phyloP scores from a whole-genome alignment of 371 early-diverging fungal genomes.

The Chytridiales sp. region DNA sequence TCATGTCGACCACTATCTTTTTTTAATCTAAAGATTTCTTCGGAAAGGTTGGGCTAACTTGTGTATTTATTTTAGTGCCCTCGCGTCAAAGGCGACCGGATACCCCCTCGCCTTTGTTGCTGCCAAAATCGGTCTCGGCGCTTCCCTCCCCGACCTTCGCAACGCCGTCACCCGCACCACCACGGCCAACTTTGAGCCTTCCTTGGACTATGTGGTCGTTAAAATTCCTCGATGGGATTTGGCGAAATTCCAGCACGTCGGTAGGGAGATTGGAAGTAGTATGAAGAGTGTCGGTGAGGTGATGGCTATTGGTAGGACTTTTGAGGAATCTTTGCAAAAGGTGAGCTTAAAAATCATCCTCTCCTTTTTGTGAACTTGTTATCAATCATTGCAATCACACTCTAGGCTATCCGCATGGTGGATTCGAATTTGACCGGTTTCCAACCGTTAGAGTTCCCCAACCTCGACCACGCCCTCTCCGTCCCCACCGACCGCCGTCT shows the following conservation, averaged over 20 bases:
- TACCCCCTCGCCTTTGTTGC: slow-evolving; percentile 95
- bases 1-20: slow-evolving; percentile 15
- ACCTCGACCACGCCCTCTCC: slow-evolving; percentile 70
- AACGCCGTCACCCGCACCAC: slow-evolving; percentile 90
- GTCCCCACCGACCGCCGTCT: slow-evolving; percentile 87
- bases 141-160: slow-evolving; percentile 77
- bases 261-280: slow-evolving; percentile 72
- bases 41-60: not conserved
- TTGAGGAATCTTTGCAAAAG: slow-evolving; percentile 92
- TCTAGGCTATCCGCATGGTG: slow-evolving; percentile 48
- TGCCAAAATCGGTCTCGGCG: slow-evolving; percentile 88
- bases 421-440: slow-evolving; percentile 51
- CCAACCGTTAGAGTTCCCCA: slow-evolving; percentile 45
- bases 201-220: slow-evolving; percentile 87
- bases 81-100: slow-evolving; percentile 94
- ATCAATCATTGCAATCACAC: not conserved
- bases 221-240: slow-evolving; percentile 98
- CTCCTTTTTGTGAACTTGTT: not conserved
- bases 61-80: slow-evolving; percentile 64
- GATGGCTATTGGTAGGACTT: slow-evolving; percentile 95
- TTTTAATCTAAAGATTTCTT: not conserved
- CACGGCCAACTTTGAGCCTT: slow-evolving; percentile 94
- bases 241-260: slow-evolving; percentile 85
- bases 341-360: not conserved
- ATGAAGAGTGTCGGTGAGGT: slow-evolving; percentile 98